Evolutionary conservation across 2,329 filamentous ascomycete genomes (phyloP), one percentile per base, ranked within the genome.

Genomic region (Mariannaea sp.): DNA sequence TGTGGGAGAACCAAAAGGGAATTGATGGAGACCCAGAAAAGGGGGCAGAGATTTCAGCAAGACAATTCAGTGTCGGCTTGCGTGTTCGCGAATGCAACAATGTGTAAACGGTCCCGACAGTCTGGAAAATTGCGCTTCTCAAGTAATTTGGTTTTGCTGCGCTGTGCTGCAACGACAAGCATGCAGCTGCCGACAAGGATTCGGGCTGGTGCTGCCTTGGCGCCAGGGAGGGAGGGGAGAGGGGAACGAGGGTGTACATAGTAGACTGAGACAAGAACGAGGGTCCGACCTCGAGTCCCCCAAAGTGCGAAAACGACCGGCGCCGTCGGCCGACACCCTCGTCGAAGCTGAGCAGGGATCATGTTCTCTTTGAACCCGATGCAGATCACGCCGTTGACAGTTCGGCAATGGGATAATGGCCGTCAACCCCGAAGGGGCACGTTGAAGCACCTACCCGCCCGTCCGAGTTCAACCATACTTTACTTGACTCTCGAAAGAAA

Each of bases 51-150:
- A 35, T 20, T 45, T 39, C 29, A 32, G 29, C 46, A 53, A 58
- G 58, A 59, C 55, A 59, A 55, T 55, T 48, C 55, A 55, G 47
- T 32, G 59, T 62, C 59, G 61, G 60, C 60, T 61, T 60, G 59
- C 49, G 52, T 60, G 59, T 65, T 55, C 48, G 43, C 38, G 57
- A 58, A 53, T 53, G 58, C 36, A 24, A 19, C 19, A 39, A 7
- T 39, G 36, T 39, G 20, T 52, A 59, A 65, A 57, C 61, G 61
- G 61, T 67, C 65, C 68, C 68, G 68, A 70, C 67, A 69, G 66
- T 65, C 49, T 70, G 68, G 68, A 70, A 70, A 70, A 70, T 70
- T 69, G 67, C 66, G 62, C 65, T 64, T 39, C 38, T 60, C 61
- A 57, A 54, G 62, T 64, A 64, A 64, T 65, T 66, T 67, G 62